Evolutionary conservation across 2,329 filamentous ascomycete genomes (phyloP), one percentile per base, ranked within the genome.

Genomic region (Ophiostoma ulmi): DNA sequence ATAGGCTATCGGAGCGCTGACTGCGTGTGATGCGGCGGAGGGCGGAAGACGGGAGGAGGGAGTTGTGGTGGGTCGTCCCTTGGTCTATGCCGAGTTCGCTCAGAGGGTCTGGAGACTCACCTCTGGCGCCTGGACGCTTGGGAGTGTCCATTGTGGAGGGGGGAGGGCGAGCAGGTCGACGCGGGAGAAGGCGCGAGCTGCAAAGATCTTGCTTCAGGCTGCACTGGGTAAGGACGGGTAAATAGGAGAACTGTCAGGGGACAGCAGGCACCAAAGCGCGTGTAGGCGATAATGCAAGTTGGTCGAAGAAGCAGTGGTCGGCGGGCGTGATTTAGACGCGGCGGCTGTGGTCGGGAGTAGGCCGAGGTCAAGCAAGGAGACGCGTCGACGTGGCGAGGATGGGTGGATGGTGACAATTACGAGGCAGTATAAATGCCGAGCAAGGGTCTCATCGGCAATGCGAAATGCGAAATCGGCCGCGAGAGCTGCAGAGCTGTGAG

Each of bases 11-110:
- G 22, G 71, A 66, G 2, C 79, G 78, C 65, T 81, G 80, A 74
- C 81, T 85, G 58, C 80, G 81, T 22, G 84, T 82, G 71, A 82
- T 77, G 75, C 81, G 82, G 67, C 79, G 79, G 41, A 77, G 75
- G 72, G 77, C 79, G 70, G 73, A 71, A n/a, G 67, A 65, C 36
- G 20, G 20, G 20, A 65, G 35, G 20, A 13, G n/a, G 35, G 63
- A 5, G 8, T 36, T 22, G 63, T 65, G 63, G 2, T 4, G 10
- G 63, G 20, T 7, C 31, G 26, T 17, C 36, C 63, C 36, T 22
- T 65, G 38, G 6, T 44, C 65, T 11, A 20, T 22, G 39, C 35
- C 65, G n/a, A 67, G 63, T 39, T 65, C 63, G 63, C 63, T 67
- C n/a, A 67, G 65, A 44, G 65, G 65, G 36, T 67, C 65, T 5